Percentiles rank a stretch among this genome's conserved stretches.
Evolutionary conservation across 148 eudicot genomes (phyloP).

Genomic region (Spergularia bocconei): DNA sequence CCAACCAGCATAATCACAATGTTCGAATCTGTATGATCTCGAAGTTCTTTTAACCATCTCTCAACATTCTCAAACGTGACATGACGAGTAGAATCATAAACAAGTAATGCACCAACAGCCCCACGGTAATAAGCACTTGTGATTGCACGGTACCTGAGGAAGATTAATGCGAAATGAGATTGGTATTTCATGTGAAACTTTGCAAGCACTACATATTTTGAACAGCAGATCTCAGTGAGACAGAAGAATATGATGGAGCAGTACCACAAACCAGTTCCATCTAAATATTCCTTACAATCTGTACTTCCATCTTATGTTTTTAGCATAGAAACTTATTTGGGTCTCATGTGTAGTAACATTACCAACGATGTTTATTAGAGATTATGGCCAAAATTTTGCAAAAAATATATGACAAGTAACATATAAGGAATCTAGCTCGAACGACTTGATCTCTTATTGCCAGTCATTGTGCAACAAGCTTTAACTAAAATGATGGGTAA

Average conservation of each 20-base stretch:
- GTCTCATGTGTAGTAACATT: too few relatives aligned
- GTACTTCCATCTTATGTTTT: neutral
- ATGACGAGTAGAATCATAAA: conserved; percentile 55
- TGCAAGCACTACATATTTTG: too few relatives aligned
- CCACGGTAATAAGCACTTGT: conserved; percentile 75
- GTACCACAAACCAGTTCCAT: neutral
- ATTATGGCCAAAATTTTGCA: too few relatives aligned
- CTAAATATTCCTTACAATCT: neutral
- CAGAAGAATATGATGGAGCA: too few relatives aligned
- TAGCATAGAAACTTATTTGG: neutral
- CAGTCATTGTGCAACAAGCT: too few relatives aligned
- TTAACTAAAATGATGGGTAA: too few relatives aligned
- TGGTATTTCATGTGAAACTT: neutral
- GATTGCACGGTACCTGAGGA: conserved; percentile 59
- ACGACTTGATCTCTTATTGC: too few relatives aligned
- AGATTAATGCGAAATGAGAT: conserved; percentile 8
- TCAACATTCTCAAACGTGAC: conserved; percentile 65
- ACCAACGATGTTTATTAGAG: too few relatives aligned
- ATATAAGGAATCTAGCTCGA: too few relatives aligned
- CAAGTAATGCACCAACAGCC: conserved; percentile 65
- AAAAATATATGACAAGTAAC: too few relatives aligned
- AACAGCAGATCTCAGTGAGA: too few relatives aligned
- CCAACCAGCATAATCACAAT: conserved; percentile 72
- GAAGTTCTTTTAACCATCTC: conserved; percentile 71
- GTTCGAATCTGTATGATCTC: conserved; percentile 61